These are phyloP conservation scores for Arthrocladium fulminans DNA, from an alignment of 2,329 filamentous ascomycete genomes.

Conservation along the genomic window DNA sequence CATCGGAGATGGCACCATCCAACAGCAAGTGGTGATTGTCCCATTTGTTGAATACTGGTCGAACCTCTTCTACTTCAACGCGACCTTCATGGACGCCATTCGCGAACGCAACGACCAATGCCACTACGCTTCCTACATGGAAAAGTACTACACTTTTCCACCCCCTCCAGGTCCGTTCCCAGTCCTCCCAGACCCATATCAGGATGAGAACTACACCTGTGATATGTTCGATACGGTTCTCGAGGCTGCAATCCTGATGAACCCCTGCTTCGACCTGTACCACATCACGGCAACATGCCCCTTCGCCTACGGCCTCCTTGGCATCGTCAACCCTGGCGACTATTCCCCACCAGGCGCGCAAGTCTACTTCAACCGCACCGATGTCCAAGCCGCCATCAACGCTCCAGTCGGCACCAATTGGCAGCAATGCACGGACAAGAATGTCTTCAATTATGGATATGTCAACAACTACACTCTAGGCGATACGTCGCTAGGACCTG, in stretches of 20 bases:
- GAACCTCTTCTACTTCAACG: slow-evolving; percentile 38
- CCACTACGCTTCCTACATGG: slow-evolving; percentile 39
- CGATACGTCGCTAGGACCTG: slow-evolving; percentile 46
- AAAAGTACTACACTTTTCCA: slow-evolving; percentile 56
- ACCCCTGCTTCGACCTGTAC: slow-evolving; percentile 46
- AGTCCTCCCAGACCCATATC: slow-evolving; percentile 11
- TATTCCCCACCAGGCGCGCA: slow-evolving; percentile 32
- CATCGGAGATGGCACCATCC: slow-evolving; percentile 32
- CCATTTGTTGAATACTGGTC: slow-evolving; percentile 15
- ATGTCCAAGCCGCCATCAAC: slow-evolving; percentile 43
- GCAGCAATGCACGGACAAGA: slow-evolving; percentile 33
- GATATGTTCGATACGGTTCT: slow-evolving; percentile 12
- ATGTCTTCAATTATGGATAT: slow-evolving; percentile 34
- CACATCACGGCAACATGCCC: slow-evolving; percentile 41
- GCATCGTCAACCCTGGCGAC: slow-evolving; percentile 27
- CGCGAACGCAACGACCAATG: slow-evolving; percentile 35
- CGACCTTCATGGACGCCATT: slow-evolving; percentile 32
- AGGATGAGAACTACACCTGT: slow-evolving; percentile 13
- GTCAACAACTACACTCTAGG: slow-evolving; percentile 21
- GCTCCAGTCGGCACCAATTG: slow-evolving; percentile 36
- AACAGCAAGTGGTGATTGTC: slow-evolving; percentile 29
- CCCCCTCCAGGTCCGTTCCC: slow-evolving; percentile 32
- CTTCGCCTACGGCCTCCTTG: slow-evolving; percentile 26
- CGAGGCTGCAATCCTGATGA: slow-evolving; percentile 20
- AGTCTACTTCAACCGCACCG: slow-evolving; percentile 45